phyloP scores from a whole-genome alignment of 768 basidiomycete genomes.

The Boletus reticuloceps region DNA sequence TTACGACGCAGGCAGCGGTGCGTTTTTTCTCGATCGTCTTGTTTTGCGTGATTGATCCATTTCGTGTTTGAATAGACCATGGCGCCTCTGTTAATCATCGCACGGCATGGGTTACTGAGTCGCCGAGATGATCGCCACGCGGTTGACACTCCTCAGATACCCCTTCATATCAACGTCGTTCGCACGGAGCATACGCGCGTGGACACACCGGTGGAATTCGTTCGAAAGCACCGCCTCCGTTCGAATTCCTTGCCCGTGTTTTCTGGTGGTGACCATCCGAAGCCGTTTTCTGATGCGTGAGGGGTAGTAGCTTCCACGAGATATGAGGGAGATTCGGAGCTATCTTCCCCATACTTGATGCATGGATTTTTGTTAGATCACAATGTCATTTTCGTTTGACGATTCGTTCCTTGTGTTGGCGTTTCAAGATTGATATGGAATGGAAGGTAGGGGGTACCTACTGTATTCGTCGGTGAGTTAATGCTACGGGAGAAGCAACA shows the following conservation, averaged over 20 bases:
- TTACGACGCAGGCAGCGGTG: constrained; percentile 21
- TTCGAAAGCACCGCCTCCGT: not conserved
- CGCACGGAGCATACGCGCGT: constrained; percentile 8
- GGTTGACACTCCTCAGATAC: constrained; percentile 3
- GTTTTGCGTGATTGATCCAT: not conserved
- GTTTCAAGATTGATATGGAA: too few relatives aligned
- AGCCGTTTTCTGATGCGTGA: constrained; percentile 7
- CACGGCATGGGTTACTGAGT: constrained; percentile 12
- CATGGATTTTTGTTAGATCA: too few relatives aligned
- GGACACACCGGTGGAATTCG: not conserved
- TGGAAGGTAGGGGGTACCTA: too few relatives aligned
- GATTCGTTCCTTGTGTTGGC: too few relatives aligned
- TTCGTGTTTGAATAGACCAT: constrained; percentile 3
- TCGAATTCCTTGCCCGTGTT: not conserved
- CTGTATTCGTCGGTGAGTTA: too few relatives aligned
- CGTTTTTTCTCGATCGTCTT: not conserved
- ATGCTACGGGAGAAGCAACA: too few relatives aligned
- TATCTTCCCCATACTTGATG: too few relatives aligned
- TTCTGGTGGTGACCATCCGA: not conserved
- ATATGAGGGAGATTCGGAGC: not conserved
- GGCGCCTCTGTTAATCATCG: constrained; percentile 16
- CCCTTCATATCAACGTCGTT: constrained; percentile 12
- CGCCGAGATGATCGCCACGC: not conserved
- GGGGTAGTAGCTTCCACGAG: too few relatives aligned
- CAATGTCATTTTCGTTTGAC: too few relatives aligned